Evolutionary conservation across 192 early-diverging fungal species (phyloP).

Genomic region (Rhizoclosmatium sp.): DNA sequence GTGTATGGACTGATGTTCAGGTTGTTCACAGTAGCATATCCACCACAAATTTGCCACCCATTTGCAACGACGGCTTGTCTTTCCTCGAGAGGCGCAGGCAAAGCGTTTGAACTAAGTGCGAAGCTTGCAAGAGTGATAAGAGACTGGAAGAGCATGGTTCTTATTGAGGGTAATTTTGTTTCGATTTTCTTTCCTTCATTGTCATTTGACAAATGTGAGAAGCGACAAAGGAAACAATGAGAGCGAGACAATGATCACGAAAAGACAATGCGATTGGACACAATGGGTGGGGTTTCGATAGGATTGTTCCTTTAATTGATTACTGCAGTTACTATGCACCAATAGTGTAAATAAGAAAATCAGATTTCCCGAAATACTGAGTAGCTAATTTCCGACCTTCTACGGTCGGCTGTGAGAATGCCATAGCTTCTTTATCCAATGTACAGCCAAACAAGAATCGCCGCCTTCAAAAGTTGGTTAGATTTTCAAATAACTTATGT

Average conservation of each 20-base stretch:
- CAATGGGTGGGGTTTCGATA: too few species aligned
- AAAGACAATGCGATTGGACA: too few species aligned
- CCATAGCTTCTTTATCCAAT: constrained; percentile 30
- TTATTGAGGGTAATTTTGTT: too few species aligned
- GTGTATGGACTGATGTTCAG: not conserved
- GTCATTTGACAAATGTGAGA: too few species aligned
- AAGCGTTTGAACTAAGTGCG: too few species aligned
- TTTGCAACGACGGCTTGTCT: not conserved
- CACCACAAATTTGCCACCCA: not conserved
- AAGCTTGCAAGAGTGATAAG: too few species aligned
- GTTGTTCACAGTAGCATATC: not conserved
- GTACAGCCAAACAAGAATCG: constrained; percentile 34
- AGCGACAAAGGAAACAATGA: too few species aligned
- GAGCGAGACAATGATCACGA: too few species aligned
- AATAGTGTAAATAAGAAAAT: constrained; percentile 36
- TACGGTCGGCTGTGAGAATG: constrained; percentile 36
- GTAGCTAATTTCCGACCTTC: constrained; percentile 9
- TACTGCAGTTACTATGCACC: not conserved
- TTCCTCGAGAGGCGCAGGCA: not conserved
- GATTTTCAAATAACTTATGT: constrained; percentile 7
- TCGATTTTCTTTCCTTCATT: too few species aligned
- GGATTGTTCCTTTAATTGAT: too few species aligned
- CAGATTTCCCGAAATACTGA: constrained; percentile 19
- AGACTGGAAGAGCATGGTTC: too few species aligned
- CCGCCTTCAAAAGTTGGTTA: not conserved